These are phyloP conservation scores for Mycena maculata DNA, from an alignment of 768 basidiomycete species.

Conservation along the genomic window DNA sequence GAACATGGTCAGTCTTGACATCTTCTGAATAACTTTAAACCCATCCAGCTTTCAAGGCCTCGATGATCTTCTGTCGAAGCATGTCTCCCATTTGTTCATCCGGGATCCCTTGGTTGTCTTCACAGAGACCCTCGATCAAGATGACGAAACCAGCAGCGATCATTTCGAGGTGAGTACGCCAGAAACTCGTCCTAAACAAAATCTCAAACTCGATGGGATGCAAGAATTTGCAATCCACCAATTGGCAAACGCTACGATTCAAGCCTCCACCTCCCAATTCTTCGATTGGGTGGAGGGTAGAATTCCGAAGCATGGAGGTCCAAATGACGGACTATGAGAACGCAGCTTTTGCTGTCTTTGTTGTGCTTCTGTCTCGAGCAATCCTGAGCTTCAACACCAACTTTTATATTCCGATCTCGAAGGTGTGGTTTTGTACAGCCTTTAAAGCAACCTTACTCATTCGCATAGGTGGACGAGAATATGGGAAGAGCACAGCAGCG, in stretches of 20 bases:
- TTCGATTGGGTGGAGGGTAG: slow-evolving; percentile 96
- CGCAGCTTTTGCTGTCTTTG: slow-evolving; percentile 94
- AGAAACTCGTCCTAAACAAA: background rate
- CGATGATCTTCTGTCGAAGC: slow-evolving; percentile 88
- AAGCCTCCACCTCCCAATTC: slow-evolving; percentile 97
- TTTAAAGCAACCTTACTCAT: slow-evolving; percentile 1
- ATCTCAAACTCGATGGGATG: background rate
- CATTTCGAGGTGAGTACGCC: slow-evolving; percentile 93
- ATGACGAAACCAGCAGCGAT: slow-evolving; percentile 87
- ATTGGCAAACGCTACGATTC: slow-evolving; percentile 99
- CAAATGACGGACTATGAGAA: slow-evolving; percentile 99
- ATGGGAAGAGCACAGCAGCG: slow-evolving; percentile 91
- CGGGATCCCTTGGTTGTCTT: slow-evolving; percentile 97
- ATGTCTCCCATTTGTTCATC: slow-evolving; percentile 96
- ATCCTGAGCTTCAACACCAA: slow-evolving; percentile 93
- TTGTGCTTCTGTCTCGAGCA: slow-evolving; percentile 93
- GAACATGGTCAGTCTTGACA: slow-evolving; percentile 71
- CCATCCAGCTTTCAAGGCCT: slow-evolving; percentile 64
- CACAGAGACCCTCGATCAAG: slow-evolving; percentile 92
- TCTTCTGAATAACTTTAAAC: background rate
- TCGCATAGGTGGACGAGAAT: slow-evolving; percentile 90
- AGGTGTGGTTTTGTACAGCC: slow-evolving; percentile 54
- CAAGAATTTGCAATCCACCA: slow-evolving; percentile 98
- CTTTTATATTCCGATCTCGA: slow-evolving; percentile 97
- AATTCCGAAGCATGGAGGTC: slow-evolving; percentile 99